These are phyloP conservation scores for Pestalotiopsis sp. DNA, from an alignment of 2,329 filamentous ascomycete species.

Conservation along the genomic window DNA sequence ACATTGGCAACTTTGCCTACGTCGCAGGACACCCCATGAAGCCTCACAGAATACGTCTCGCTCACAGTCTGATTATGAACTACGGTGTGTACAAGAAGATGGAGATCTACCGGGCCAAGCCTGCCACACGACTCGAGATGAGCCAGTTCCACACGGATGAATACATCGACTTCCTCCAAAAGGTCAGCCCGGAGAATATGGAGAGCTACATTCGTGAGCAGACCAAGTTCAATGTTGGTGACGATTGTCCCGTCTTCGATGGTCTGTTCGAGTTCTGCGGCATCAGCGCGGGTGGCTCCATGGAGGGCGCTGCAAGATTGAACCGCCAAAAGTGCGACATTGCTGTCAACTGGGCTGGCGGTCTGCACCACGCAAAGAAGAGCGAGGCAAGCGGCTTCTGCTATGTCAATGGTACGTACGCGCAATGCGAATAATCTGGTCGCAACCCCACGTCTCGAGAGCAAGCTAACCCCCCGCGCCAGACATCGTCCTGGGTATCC, in stretches of 20 bases:
- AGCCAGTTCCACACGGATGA: slow-evolving; percentile 92
- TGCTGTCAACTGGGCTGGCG: slow-evolving; percentile 97
- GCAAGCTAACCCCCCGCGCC: slow-evolving; percentile 48
- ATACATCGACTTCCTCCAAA: slow-evolving; percentile 92
- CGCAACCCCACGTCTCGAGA: background rate
- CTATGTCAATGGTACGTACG: slow-evolving; percentile 83
- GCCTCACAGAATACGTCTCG: slow-evolving; percentile 90
- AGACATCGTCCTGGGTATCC: slow-evolving; percentile 95
- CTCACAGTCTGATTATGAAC: slow-evolving; percentile 93
- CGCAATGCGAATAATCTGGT: background rate
- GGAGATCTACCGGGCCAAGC: slow-evolving; percentile 89
- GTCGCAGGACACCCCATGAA: slow-evolving; percentile 98
- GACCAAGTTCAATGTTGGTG: slow-evolving; percentile 89
- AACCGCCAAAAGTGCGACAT: slow-evolving; percentile 93
- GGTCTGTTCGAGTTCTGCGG: slow-evolving; percentile 97
- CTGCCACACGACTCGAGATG: slow-evolving; percentile 86
- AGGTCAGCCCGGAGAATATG: slow-evolving; percentile 98
- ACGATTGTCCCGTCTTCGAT: slow-evolving; percentile 97
- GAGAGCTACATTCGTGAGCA: slow-evolving; percentile 90
- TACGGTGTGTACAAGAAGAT: slow-evolving; percentile 96
- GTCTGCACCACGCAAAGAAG: slow-evolving; percentile 96
- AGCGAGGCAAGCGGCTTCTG: slow-evolving; percentile 96
- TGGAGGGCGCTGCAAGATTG: slow-evolving; percentile 89
- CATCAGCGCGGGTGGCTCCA: slow-evolving; percentile 88
- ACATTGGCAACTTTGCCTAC: slow-evolving; percentile 98